Evolutionary conservation across 1,139 yeast species (phyloP).

Genomic region (Spathaspora sp.): DNA sequence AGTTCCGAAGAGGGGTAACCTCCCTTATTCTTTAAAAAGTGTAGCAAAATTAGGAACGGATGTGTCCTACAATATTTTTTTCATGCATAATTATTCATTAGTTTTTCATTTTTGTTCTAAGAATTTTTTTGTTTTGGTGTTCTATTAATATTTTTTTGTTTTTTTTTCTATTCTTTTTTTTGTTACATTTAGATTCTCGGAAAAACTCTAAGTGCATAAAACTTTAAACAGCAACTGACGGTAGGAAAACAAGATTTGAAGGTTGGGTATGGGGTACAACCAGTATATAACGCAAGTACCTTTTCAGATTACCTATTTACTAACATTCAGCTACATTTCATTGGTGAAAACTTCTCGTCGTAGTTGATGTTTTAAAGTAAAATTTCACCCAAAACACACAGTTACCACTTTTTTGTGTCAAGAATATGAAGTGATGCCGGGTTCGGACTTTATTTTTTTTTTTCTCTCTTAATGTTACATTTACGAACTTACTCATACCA

Average conservation of each 20-base stretch:
- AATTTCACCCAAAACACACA: background rate
- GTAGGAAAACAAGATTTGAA: too few species aligned
- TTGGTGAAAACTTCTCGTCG: background rate
- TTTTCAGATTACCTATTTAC: too few species aligned
- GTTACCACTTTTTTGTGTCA: background rate
- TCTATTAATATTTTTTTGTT: background rate
- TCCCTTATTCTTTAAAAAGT: background rate
- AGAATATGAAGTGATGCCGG: background rate
- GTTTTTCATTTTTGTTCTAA: background rate
- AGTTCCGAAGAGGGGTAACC: conserved; percentile 2
- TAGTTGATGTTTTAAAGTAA: background rate
- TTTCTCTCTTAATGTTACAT: background rate
- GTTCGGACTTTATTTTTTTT: conserved; percentile 1
- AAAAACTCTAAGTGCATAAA: conserved; percentile 1
- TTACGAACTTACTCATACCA: background rate
- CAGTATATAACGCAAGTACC: too few species aligned
- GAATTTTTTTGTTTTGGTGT: background rate
- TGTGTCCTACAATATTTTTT: background rate
- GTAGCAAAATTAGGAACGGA: background rate
- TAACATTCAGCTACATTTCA: too few species aligned
- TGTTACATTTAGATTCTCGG: background rate
- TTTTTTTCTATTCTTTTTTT: background rate
- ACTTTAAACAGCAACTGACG: background rate
- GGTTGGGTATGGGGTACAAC: too few species aligned
- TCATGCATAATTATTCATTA: background rate